Conservation (phyloP, 257 asterid genomes). For the Solanum virginianum region DNA sequence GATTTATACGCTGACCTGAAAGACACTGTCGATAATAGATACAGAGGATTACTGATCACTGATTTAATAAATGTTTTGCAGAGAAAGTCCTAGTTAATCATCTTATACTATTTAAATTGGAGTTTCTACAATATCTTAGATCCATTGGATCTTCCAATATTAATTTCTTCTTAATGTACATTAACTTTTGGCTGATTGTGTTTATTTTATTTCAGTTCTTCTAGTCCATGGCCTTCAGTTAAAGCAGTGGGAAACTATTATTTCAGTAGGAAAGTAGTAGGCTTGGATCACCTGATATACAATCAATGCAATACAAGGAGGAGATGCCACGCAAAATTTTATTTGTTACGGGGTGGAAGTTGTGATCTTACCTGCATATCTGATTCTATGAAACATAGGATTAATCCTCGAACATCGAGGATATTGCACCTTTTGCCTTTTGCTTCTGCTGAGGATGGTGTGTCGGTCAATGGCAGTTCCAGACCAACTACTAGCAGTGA, state of each 20-base stretch:
- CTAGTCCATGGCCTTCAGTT: slow-evolving; percentile 37
- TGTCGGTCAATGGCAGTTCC: slow-evolving; percentile 63
- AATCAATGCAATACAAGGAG: slow-evolving; percentile 30
- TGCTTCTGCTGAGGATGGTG: slow-evolving; percentile 89
- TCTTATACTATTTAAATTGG: background rate
- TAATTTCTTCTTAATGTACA: background rate
- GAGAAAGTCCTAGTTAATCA: background rate
- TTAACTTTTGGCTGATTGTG: slow-evolving; percentile 12
- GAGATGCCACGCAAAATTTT: slow-evolving; percentile 35
- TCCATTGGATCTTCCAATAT: background rate
- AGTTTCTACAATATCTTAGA: background rate
- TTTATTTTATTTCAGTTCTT: slow-evolving; percentile 47
- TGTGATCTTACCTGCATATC: slow-evolving; percentile 20
- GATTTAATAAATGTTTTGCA: background rate
- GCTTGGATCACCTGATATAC: slow-evolving; percentile 25
- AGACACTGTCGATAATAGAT: background rate
- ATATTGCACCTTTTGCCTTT: slow-evolving; percentile 29
- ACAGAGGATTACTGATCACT: background rate
- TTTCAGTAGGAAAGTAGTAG: slow-evolving; percentile 23
- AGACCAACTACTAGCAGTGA: slow-evolving; percentile 34
- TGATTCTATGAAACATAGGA: slow-evolving; percentile 21
- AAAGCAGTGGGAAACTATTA: slow-evolving; percentile 30
- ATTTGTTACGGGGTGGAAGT: slow-evolving; percentile 20
- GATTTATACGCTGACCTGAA: background rate
- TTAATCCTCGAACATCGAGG: slow-evolving; percentile 29